Evolutionary conservation across 1,284 basidiomycete species (phyloP), one percentile per base, ranked within the genome.

Genomic region (Moesziomyces sp.): DNA sequence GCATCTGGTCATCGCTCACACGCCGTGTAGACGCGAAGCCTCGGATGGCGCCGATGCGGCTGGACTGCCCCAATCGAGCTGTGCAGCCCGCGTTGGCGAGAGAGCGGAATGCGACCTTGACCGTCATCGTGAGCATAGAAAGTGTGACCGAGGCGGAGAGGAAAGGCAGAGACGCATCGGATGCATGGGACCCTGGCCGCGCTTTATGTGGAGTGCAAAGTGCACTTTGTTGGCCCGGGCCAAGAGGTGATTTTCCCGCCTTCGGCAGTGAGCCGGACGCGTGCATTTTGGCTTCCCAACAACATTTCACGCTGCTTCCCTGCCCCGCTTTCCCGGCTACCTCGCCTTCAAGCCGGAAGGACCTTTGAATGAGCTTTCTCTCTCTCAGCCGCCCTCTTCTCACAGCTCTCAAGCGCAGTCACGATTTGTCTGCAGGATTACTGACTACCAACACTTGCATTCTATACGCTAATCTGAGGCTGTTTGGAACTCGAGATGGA

Each of bases 1-100:
- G 78, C 63, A 83, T 65, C 35, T 72, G 76, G 13, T 52, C 34
- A 19, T 73, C 57, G n/a, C 43, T 19, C 19, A 23, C 35, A 21
- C 44, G 26, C 35, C n/a, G 18, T 35, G 24, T 46, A 18, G 57
- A 40, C 16, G 52, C 45, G 19, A 60, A 53, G 11, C 30, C 18
- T 34, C 66, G 66, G 35, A 53, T 52, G 40, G 52, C 26, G 11
- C 34, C 43, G 48, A 40, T 3, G 13, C 21, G 5, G 48, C 19
- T 30, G 13, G 6, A 42, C 7, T 26, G 23, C 18, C 13, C 38
- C 28, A 23, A 13, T 26, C 5, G 11, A 24, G 5, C 16, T 7
- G 18, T 47, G 18, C 40, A 18, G 24, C 10, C 16, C 30, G 55
- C 7, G 16, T 8, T 18, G 2, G 38, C 38, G 30, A 57, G 0